Evolutionary conservation across 1,284 basidiomycete species (phyloP).

Genomic region (Phenoliferia sp.): DNA sequence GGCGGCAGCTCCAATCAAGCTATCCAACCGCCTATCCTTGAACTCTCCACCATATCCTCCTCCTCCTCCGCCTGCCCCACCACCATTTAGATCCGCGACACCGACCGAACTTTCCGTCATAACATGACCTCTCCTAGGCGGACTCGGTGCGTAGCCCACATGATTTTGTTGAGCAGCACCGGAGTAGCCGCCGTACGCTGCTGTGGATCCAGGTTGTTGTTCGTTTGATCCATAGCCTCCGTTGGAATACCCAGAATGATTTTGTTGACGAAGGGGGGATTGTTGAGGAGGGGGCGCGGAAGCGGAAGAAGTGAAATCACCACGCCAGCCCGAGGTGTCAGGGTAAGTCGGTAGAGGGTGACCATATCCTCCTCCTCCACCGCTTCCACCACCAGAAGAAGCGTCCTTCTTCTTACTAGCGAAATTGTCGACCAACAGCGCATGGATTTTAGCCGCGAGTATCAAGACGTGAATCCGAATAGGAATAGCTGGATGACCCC

Average conservation of each 20-base stretch:
- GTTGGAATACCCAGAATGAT: too few species aligned
- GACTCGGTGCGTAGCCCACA: neutral
- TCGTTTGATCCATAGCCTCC: too few species aligned
- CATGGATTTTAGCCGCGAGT: constrained; percentile 66
- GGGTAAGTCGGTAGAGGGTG: neutral
- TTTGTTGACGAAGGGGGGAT: neutral
- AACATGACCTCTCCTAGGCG: constrained; percentile 6
- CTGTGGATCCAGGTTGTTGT: neutral
- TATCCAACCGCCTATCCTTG: constrained; percentile 1
- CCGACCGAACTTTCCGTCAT: constrained; percentile 7
- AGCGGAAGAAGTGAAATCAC: neutral
- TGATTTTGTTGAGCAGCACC: neutral
- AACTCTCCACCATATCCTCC: constrained; percentile 1
- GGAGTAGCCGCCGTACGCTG: neutral
- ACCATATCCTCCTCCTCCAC: neutral
- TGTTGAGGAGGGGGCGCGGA: neutral
- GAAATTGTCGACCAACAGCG: constrained; percentile 58
- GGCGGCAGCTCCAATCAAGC: constrained; percentile 1
- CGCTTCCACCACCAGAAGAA: neutral
- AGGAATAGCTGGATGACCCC: constrained; percentile 58
- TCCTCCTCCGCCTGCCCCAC: neutral
- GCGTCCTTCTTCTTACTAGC: constrained; percentile 31
- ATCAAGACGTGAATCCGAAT: constrained; percentile 70
- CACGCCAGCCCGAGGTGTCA: constrained; percentile 3
- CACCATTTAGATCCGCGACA: neutral